Base-by-base conservation (phyloP, 768 basidiomycete species). In the Hericium erinaceus region DNA sequence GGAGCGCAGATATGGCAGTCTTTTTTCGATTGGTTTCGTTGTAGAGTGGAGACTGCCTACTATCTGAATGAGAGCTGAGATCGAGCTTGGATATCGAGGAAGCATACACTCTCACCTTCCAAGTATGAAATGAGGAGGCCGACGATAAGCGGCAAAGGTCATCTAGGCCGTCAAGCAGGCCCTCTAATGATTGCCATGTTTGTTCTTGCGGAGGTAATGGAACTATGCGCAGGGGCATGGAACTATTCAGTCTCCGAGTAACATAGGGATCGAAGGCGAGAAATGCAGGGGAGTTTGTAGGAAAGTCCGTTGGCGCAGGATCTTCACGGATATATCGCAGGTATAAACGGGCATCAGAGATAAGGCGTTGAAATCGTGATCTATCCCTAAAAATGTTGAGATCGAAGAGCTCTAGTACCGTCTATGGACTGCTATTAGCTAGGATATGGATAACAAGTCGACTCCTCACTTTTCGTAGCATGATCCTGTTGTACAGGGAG, bases 181-280 rank as follows among this genome's bases (percentile, higher is more conserved):
- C 67, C 6, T 74, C 67, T 1, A 89, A 61, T 1, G 74, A 71
- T 26, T 75, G 63, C 80, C 85, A 91, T 0, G 77, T 79, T 2
- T 74, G 66, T 33, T 77, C 71, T 50, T 77, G 70, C 4, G 77
- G 63, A 0, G 81, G 80, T 0, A 84, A 64, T 24, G 74, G 70
- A 9, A 89, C 70, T 4, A 81, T 70, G n/a, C 85, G 80, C 18
- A 87, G 78, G 0, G 89, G 89, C 62, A 87, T 80, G 57, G 80
- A 81, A 33, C 81, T 84, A 49, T 81, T 81, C 2, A 92, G 73
- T 26, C 77, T 75, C n/a, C 88, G 82, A 2, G 81, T 78, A 50
- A 89, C 79, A 54, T 77, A 74, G 0, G 85, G 82, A 62, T 91
- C 87, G 51, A 91, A 87, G 1, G 80, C 80, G 2, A 75, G 69